These are phyloP conservation scores for Ramaria sp. DNA, from an alignment of 768 basidiomycete species.

Conservation along the genomic window DNA sequence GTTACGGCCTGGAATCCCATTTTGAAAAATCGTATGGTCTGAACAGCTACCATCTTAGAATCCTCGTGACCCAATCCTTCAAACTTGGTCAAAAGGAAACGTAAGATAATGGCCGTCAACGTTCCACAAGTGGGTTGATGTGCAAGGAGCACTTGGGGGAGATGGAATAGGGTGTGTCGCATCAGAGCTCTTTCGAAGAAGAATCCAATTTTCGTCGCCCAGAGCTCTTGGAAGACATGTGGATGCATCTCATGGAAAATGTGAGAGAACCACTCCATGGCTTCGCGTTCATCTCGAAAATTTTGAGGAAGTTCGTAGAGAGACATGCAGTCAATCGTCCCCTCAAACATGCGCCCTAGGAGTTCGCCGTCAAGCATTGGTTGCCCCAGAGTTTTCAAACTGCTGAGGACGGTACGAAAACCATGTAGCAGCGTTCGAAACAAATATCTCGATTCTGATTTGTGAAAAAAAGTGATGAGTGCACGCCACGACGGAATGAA, in stretches of 20 bases:
- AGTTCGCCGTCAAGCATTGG: slow-evolving; percentile 76
- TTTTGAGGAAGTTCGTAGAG: slow-evolving; percentile 57
- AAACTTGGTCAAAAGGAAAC: slow-evolving; percentile 74
- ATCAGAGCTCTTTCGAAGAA: slow-evolving; percentile 76
- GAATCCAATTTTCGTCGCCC: slow-evolving; percentile 86
- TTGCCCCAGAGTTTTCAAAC: slow-evolving; percentile 71
- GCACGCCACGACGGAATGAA: not conserved
- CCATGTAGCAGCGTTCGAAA: slow-evolving; percentile 86
- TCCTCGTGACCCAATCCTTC: slow-evolving; percentile 79
- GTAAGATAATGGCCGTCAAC: slow-evolving; percentile 80
- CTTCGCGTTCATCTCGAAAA: slow-evolving; percentile 56
- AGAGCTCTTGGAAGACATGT: slow-evolving; percentile 92
- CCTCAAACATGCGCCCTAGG: slow-evolving; percentile 80
- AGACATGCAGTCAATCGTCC: slow-evolving; percentile 73
- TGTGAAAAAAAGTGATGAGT: not conserved
- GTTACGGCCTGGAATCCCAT: slow-evolving; percentile 88
- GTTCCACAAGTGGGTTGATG: slow-evolving; percentile 71
- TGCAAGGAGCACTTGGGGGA: slow-evolving; percentile 74
- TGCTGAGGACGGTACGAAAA: slow-evolving; percentile 67
- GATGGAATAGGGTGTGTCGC: slow-evolving; percentile 68
- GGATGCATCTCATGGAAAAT: slow-evolving; percentile 76
- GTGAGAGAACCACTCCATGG: slow-evolving; percentile 70
- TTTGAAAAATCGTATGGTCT: slow-evolving; percentile 89
- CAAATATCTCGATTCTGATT: slow-evolving; percentile 70
- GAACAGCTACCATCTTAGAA: slow-evolving; percentile 58